These are phyloP conservation scores for cucumber (Cucumis sativus) DNA, from an alignment of 306 rosid species.

Conservation along the genomic window DNA sequence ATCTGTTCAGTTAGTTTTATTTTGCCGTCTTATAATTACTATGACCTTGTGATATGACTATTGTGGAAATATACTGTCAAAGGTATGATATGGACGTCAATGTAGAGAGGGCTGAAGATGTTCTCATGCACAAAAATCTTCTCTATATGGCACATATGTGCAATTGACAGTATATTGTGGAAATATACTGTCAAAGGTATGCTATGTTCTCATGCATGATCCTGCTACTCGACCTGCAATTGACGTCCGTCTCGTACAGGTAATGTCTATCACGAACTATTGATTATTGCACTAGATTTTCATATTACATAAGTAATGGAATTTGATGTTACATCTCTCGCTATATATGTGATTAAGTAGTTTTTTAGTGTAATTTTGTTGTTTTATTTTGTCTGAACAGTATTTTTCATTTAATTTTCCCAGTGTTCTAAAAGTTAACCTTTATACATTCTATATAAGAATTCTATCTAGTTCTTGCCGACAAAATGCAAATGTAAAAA, in stretches of 20 bases:
- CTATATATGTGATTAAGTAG: background rate
- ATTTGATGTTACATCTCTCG: background rate
- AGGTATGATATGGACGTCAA: constrained; percentile 80
- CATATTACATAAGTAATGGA: background rate
- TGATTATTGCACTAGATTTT: background rate
- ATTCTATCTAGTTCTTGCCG: background rate
- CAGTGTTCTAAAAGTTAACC: background rate
- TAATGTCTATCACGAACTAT: background rate
- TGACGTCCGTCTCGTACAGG: constrained; percentile 72
- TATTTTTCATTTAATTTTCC: background rate
- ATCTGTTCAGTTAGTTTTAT: background rate
- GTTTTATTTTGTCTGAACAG: background rate
- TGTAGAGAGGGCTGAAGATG: constrained; percentile 63
- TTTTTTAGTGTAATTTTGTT: background rate
- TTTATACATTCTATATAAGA: background rate
- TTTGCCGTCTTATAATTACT: background rate
- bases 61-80: background rate
- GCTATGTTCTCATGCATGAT: no score
- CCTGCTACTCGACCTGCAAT: constrained; percentile 54
- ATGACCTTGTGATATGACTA: background rate
- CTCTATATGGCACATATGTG: constrained; percentile 56
- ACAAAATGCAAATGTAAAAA: background rate
- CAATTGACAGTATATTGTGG: no score
- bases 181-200: no score
- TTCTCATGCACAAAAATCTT: constrained; percentile 60